phyloP scores from a whole-genome alignment of 1,284 basidiomycete genomes.

The Puccinia coronata region DNA sequence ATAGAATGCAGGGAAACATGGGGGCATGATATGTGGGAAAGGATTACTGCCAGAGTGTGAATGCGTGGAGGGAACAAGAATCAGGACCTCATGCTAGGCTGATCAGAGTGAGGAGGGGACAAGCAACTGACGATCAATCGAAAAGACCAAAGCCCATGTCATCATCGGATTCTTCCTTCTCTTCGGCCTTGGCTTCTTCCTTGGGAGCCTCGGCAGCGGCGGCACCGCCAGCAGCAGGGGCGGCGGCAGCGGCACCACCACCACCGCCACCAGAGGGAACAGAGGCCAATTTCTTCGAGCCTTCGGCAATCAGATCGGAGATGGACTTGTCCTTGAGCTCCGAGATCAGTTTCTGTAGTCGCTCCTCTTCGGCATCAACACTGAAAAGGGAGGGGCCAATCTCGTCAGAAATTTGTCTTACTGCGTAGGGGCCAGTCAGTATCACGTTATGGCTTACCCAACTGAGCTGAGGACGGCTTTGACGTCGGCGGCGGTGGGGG shows the following conservation, averaged over 20 bases:
- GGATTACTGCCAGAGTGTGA: too few species aligned
- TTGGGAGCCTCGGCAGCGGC: constrained; percentile 70
- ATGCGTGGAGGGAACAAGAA: neutral
- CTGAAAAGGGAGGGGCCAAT: constrained; percentile 56
- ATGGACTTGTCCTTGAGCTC: constrained; percentile 93
- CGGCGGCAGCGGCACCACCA: constrained; percentile 62
- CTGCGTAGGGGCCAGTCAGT: neutral
- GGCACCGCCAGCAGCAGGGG: constrained; percentile 67
- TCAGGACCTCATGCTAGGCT: neutral
- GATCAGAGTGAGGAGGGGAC: neutral
- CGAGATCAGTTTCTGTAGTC: constrained; percentile 80
- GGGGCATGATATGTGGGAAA: too few species aligned
- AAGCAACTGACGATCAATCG: constrained; percentile 41
- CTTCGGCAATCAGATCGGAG: constrained; percentile 87
- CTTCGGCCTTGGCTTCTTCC: constrained; percentile 57
- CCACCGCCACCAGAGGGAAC: constrained; percentile 65
- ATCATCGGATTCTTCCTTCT: constrained; percentile 52
- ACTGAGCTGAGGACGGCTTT: constrained; percentile 83
- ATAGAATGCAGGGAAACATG: too few species aligned
- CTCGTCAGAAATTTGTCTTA: neutral
- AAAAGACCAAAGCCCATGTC: constrained; percentile 52
- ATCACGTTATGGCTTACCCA: constrained; percentile 59
- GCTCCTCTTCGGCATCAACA: constrained; percentile 82
- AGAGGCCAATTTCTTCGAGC: constrained; percentile 87
- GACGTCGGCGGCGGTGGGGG: constrained; percentile 84